Evolutionary conservation across 169 alveolate species (phyloP), one percentile per base, ranked within the genome.

Genomic region (Cytauxzoon felis): DNA sequence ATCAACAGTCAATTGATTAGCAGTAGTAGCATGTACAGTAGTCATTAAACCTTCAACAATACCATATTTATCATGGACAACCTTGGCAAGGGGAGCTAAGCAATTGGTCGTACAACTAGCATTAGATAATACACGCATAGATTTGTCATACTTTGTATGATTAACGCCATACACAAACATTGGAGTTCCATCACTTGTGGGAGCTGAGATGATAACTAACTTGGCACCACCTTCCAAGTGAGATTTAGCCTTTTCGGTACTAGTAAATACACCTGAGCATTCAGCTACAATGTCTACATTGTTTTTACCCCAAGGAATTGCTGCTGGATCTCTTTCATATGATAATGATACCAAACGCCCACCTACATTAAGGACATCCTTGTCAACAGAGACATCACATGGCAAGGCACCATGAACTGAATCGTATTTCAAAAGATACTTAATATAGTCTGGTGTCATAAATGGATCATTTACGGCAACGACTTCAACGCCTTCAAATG

Each of bases 101-200:
- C 99, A 96, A 91, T 98, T 98, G 50, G 99, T 96, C 29, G 99
- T 98, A 95, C 99, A 98, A 70, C 99, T 95, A 51, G 99, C 99
- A 88, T 98, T 98, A 45, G 99, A 96, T 41, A 96, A 97, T 21
- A 96, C 95, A 78, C 89, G 75, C 76, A 81, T 81, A 60, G 83
- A 81, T 52, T 91, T 54, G 29, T 80, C 89, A 93, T 98, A 96
- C 67, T 87, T 79, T 54, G 89, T 86, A 75, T 96, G 97, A 90
- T 98, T 98, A 56, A 96, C 99, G 33, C 99, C 99, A 96, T 93
- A 89, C 48, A 96, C 99, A 88, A 81, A 98, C 81, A 96, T 93
- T 50, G 99, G 99, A 34, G 96, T 93, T 71, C 88, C 94, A 60
- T 95, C 99, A 89, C 96, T 96, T 47, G 99, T 97, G 42, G 99